Base-by-base conservation (phyloP, 106 monocot genomes). In the Gastrodia elata region DNA sequence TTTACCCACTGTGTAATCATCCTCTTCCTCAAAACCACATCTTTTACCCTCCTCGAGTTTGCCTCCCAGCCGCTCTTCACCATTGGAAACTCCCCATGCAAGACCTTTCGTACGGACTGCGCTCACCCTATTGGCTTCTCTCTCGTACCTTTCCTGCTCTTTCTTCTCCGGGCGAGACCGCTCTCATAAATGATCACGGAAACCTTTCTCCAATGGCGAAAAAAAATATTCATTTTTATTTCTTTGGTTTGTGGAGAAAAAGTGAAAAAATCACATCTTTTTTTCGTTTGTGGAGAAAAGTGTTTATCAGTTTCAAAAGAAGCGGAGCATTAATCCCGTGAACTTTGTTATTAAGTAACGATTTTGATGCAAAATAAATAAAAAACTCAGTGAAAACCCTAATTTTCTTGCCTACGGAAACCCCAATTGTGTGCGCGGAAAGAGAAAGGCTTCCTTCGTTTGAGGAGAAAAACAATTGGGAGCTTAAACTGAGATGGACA, bases 71-170 rank as follows among this genome's bases (percentile, higher is more conserved):
- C 18, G 39, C 20, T 65, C 35, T 43, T 58, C 41, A 14, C 44
- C 69, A 74, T 74, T 79, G 77, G 55, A 68, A 49, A 64, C 59
- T 68, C 42, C 70, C 77, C 73, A 75, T 72, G 73, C 78, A 84
- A 39, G 42, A 27, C 33, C 58, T 8, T 26, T 37, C 16, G 30
- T 24, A 55, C 38, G 24, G 33, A 71, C 76, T 79, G 82, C 76
- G 52, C 32, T 79, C 80, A 44, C 64, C 80, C 82, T 49, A 86
- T 86, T 86, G 82, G 86, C 46, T 64, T 10, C 70, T 41, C 74
- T 35, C 67, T 73, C 58, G 35, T 37, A 52, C 69, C 67, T 75
- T 73, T 78, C 30, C 81, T 36, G 34, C 57, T 15, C 64, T 26
- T 24, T 8, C 32, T 70, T 75, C 79, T 79, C 71, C 15, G 25